Conservation (phyloP, 345 rosid genomes). For the Microcos paniculata region DNA sequence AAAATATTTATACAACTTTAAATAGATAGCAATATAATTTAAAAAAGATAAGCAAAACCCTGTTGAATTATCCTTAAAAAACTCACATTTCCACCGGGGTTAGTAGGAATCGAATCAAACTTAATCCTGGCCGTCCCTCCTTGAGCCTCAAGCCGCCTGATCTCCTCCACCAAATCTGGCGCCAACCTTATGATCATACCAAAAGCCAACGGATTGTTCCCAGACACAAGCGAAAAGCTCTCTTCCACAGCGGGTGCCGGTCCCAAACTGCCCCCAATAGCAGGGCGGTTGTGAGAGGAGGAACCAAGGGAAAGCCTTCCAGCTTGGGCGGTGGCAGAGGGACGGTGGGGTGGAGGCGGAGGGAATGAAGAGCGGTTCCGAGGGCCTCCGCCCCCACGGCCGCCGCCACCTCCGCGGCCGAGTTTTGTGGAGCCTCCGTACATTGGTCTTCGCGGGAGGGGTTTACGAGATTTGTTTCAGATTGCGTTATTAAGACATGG, state of each 20-base stretch:
- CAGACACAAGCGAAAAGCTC: conserved; percentile 63
- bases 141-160: conserved; percentile 69
- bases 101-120: conserved; percentile 68
- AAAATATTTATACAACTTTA: neutral
- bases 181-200: conserved; percentile 74
- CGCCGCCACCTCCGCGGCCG: conserved; percentile 49
- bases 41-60: conserved; percentile 4
- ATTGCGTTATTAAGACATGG: neutral
- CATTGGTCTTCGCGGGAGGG: conserved; percentile 22
- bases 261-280: conserved; percentile 22
- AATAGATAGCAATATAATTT: conserved; percentile 1
- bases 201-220: conserved; percentile 59
- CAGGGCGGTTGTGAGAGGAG: conserved; percentile 33
- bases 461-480: neutral
- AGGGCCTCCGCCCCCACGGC: conserved; percentile 34
- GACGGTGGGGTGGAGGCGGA: conserved; percentile 38
- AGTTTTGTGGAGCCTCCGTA: conserved; percentile 48
- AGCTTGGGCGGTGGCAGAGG: conserved; percentile 31
- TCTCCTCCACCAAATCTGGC: conserved; percentile 93
- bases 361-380: conserved; percentile 51
- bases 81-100: conserved; percentile 79
- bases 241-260: conserved; percentile 49
- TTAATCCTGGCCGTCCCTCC: conserved; percentile 80
- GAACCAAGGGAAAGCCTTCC: conserved; percentile 43
- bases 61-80: neutral